Percentiles rank a stretch among this genome's conserved stretches.
Evolutionary conservation across 345 rosid genomes (phyloP).

Genomic region (Gossypium arboreum): DNA sequence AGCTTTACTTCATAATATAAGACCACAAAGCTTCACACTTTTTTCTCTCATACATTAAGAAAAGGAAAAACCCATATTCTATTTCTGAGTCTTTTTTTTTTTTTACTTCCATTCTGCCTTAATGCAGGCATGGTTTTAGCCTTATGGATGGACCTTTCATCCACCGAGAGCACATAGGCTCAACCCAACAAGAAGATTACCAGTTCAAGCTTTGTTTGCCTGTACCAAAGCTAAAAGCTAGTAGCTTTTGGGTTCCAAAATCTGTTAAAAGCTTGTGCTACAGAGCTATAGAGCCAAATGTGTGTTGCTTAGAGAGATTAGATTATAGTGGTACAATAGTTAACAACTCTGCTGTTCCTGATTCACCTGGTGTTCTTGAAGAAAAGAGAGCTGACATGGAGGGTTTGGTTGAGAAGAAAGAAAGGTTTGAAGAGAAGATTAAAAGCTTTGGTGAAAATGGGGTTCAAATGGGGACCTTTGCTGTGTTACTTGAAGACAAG

Average conservation of each 20-base stretch:
- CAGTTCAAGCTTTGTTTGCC: conserved; percentile 41
- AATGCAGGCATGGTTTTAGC: conserved; percentile 34
- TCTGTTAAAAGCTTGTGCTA: conserved; percentile 30
- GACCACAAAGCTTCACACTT: conserved; percentile 17
- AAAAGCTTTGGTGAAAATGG: conserved; percentile 23
- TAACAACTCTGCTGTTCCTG: conserved; percentile 44
- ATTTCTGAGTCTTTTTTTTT: not conserved
- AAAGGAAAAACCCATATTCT: not conserved
- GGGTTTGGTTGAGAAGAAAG: conserved; percentile 35
- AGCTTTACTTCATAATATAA: conserved; percentile 16
- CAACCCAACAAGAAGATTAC: not conserved
- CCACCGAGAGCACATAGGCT: conserved; percentile 40
- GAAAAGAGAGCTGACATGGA: conserved; percentile 36
- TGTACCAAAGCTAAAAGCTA: conserved; percentile 22
- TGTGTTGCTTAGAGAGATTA: conserved; percentile 32
- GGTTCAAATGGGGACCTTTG: conserved; percentile 39
- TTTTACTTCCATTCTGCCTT: conserved; percentile 25
- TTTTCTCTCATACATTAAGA: not conserved
- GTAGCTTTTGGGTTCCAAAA: conserved; percentile 37
- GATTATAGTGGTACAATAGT: conserved; percentile 34
- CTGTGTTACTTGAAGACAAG: conserved; percentile 46
- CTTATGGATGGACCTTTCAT: conserved; percentile 46
- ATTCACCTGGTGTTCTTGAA: conserved; percentile 34
- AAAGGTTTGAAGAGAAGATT: not conserved
- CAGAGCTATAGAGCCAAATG: conserved; percentile 33